These are phyloP conservation scores for Dictyostelium discoideum DNA, from an alignment of 78 protist genomes.

Conservation along the genomic window dicty_2.7 NC_007088.5:3715001-3715500, in stretches of 20 bases:
- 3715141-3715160: too few relatives aligned
- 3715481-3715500: conserved; percentile 9
- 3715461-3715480: conserved; percentile 18
- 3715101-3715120: not conserved
- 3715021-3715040: not conserved
- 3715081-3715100: not conserved
- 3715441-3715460: not conserved
- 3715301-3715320: conserved; percentile 24
- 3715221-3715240: too few relatives aligned
- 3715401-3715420: too few relatives aligned
- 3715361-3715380: too few relatives aligned
- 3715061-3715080: not conserved
- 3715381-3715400: too few relatives aligned
- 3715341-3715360: too few relatives aligned
- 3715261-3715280: not conserved
- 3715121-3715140: too few relatives aligned
- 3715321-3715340: not conserved
- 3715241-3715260: not conserved
- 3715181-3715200: too few relatives aligned
- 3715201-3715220: not conserved
- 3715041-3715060: not conserved
- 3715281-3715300: not conserved
- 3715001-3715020: not conserved
- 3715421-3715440: too few relatives aligned
- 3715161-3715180: too few relatives aligned